phyloP scores from a whole-genome alignment of 2,329 filamentous ascomycete species.

The Monilinia fructicola region DNA sequence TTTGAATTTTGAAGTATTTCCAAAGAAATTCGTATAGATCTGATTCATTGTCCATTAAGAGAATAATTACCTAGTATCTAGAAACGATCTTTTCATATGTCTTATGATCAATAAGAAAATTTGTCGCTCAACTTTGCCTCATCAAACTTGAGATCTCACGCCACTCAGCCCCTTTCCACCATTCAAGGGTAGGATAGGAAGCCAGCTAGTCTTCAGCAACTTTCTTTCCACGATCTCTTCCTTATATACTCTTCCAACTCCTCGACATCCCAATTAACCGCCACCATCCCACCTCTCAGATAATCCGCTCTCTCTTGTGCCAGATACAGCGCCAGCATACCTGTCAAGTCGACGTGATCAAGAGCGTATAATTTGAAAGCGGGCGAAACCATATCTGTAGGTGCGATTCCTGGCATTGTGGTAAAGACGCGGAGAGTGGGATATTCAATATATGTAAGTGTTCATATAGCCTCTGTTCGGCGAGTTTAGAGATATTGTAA shows the following conservation, averaged over 20 bases:
- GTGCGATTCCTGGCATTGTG: conserved; percentile 50
- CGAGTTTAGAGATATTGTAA: conserved; percentile 13
- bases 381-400: conserved; percentile 45
- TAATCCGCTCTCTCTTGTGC: conserved; percentile 40
- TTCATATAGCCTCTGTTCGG: conserved; percentile 9
- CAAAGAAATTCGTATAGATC: too few species aligned
- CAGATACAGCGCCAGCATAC: conserved; percentile 40
- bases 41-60: too few species aligned
- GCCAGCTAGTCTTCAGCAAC: conserved; percentile 28
- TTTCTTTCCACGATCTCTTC: conserved; percentile 38
- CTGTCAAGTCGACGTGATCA: conserved; percentile 40
- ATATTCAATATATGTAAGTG: conserved; percentile 42
- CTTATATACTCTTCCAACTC: conserved; percentile 38
- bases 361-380: conserved; percentile 40
- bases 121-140: too few species aligned
- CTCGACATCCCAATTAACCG: conserved; percentile 43
- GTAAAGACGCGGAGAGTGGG: conserved; percentile 45
- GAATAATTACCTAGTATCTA: too few species aligned
- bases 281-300: conserved; percentile 35
- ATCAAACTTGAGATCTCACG: background rate
- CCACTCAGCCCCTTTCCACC: conserved; percentile 9
- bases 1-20: too few species aligned
- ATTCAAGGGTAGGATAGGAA: background rate
- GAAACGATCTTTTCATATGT: too few species aligned
- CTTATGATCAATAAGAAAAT: too few species aligned